Conservation (phyloP, 176 grass and related monocot genomes). For the Raddia distichophylla region DNA sequence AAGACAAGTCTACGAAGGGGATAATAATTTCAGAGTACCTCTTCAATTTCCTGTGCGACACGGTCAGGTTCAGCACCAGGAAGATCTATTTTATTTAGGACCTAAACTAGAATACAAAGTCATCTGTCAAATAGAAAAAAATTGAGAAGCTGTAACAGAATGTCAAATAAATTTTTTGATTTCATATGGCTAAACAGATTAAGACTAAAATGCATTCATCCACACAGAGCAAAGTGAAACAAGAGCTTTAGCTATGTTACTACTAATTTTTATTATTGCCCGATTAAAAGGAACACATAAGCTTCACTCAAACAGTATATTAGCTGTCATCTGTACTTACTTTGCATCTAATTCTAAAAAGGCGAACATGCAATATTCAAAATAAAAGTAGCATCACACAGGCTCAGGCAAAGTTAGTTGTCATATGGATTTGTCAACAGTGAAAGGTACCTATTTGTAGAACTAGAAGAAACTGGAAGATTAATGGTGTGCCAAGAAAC, state of each 20-base stretch:
- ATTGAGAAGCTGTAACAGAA: slow-evolving; percentile 31
- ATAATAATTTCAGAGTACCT: slow-evolving; percentile 57
- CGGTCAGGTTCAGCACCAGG: slow-evolving; percentile 96
- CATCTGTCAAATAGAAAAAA: slow-evolving; percentile 33
- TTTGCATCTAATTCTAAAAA: slow-evolving; percentile 19
- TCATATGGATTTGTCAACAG: slow-evolving; percentile 21
- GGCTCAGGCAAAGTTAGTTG: background rate
- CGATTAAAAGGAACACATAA: background rate
- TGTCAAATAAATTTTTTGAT: slow-evolving; percentile 13
- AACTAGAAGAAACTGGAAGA: background rate
- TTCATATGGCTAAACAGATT: background rate
- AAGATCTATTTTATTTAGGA: slow-evolving; percentile 99
- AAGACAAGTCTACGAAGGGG: background rate
- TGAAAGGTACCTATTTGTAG: background rate
- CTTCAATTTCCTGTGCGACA: slow-evolving; percentile 84
- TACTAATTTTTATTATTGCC: slow-evolving; percentile 1
- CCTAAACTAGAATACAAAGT: slow-evolving; percentile 56
- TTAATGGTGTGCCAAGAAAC: background rate
- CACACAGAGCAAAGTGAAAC: slow-evolving; percentile 24
- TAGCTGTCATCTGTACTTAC: slow-evolving; percentile 32
- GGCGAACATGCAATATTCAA: slow-evolving; percentile 7
- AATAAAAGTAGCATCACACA: slow-evolving; percentile 35
- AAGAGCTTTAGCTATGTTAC: slow-evolving; percentile 24
- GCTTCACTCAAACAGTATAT: slow-evolving; percentile 26
- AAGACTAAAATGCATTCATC: slow-evolving; percentile 20